Evolutionary conservation across 805 yeast genomes (phyloP).

Genomic region (Candida boidinii): DNA sequence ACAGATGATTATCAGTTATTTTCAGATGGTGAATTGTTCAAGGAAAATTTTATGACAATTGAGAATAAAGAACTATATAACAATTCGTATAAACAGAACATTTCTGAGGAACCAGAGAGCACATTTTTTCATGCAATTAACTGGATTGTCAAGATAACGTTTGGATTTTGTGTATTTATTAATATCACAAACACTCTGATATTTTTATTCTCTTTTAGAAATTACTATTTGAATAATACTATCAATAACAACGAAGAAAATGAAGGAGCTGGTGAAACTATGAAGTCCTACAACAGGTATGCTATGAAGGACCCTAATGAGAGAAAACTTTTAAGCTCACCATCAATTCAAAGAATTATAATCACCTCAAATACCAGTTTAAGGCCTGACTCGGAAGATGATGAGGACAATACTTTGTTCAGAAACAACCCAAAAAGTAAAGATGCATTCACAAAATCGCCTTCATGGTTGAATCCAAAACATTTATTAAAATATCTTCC

Average conservation of each 20-base stretch:
- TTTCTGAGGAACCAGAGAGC: neutral
- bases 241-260: no score
- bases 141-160: neutral
- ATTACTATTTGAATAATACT: slow-evolving; percentile 2
- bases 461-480: no score
- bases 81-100: neutral
- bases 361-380: neutral
- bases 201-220: neutral
- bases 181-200: neutral
- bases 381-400: neutral
- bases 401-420: neutral
- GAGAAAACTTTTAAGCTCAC: neutral
- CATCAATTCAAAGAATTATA: neutral
- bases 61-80: neutral
- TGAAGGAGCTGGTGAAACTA: no score
- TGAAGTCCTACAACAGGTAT: no score
- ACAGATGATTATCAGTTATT: no score
- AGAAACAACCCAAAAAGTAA: neutral
- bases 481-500: no score
- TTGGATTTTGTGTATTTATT: neutral
- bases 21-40: slow-evolving; percentile 7
- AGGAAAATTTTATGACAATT: slow-evolving; percentile 1
- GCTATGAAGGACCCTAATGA: neutral
- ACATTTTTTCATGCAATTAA: neutral
- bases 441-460: no score